Evolutionary conservation across 139 green algal genomes (phyloP).

Genomic region (Pleodorina starrii): DNA sequence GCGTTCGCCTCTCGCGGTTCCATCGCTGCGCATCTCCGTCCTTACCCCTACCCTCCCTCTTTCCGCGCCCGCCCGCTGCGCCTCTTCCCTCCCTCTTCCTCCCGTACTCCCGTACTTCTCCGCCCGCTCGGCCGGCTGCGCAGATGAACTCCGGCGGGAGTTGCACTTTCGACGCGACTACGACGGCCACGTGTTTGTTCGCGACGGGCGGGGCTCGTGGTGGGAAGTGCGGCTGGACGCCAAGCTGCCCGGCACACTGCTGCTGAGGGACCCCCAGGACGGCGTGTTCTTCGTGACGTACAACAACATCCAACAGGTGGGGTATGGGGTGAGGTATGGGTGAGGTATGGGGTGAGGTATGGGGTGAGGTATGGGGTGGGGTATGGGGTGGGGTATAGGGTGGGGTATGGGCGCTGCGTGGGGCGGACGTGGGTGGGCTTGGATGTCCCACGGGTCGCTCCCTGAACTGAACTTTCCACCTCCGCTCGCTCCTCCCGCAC

Average conservation of each 20-base stretch:
- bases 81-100: too few species aligned
- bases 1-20: too few species aligned
- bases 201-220: slow-evolving; percentile 1
- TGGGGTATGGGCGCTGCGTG: too few species aligned
- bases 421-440: too few species aligned
- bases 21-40: too few species aligned
- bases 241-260: slow-evolving; percentile 67
- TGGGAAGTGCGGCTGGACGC: slow-evolving; percentile 68
- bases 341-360: neutral
- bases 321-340: neutral
- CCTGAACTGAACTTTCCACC: too few species aligned
- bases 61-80: too few species aligned
- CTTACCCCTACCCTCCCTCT: too few species aligned
- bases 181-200: slow-evolving; percentile 67
- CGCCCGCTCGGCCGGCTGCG: too few species aligned
- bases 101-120: too few species aligned
- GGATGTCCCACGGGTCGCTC: too few species aligned
- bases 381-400: neutral
- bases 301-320: slow-evolving; percentile 69
- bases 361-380: neutral
- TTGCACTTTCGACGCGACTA: slow-evolving; percentile 65
- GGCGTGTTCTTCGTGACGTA: slow-evolving; percentile 66
- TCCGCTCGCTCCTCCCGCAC: too few species aligned
- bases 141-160: slow-evolving; percentile 67
- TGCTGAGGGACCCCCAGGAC: slow-evolving; percentile 61